Evolutionary conservation across 257 asterid species (phyloP).

Genomic region (Echites panduratus): DNA sequence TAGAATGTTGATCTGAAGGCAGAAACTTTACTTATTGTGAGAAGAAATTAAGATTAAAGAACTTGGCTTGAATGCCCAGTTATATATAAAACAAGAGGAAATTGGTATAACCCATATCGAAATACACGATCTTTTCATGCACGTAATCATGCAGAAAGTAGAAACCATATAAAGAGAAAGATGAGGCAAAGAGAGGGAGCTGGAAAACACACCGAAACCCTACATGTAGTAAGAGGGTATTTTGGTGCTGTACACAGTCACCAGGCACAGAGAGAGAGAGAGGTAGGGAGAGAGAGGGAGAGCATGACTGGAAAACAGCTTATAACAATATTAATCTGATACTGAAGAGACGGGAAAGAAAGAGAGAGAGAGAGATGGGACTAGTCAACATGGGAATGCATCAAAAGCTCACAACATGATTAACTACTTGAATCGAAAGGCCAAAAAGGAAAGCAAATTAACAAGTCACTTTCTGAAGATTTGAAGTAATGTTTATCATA

Average conservation of each 20-base stretch:
- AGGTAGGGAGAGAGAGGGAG: too few relatives aligned
- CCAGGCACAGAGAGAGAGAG: too few relatives aligned
- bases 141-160: background rate
- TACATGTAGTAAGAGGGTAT: background rate
- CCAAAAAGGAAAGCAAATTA: constrained; percentile 11
- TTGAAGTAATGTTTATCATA: too few relatives aligned
- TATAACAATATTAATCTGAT: too few relatives aligned
- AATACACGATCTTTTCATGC: constrained; percentile 2
- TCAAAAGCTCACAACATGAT: constrained; percentile 27
- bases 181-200: background rate
- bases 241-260: background rate
- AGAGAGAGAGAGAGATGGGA: constrained; percentile 4
- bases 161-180: background rate
- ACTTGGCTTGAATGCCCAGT: constrained; percentile 3
- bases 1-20: too few relatives aligned
- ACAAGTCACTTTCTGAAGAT: constrained; percentile 5
- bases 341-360: too few relatives aligned
- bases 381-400: constrained; percentile 22
- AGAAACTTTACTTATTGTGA: too few relatives aligned
- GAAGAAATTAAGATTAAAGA: too few relatives aligned
- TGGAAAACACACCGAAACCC: background rate
- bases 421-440: constrained; percentile 25
- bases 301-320: too few relatives aligned
- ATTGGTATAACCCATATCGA: too few relatives aligned
- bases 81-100: background rate